Evolutionary conservation across 331 rosid species (phyloP).

Genomic region (Malus hybrid): DNA sequence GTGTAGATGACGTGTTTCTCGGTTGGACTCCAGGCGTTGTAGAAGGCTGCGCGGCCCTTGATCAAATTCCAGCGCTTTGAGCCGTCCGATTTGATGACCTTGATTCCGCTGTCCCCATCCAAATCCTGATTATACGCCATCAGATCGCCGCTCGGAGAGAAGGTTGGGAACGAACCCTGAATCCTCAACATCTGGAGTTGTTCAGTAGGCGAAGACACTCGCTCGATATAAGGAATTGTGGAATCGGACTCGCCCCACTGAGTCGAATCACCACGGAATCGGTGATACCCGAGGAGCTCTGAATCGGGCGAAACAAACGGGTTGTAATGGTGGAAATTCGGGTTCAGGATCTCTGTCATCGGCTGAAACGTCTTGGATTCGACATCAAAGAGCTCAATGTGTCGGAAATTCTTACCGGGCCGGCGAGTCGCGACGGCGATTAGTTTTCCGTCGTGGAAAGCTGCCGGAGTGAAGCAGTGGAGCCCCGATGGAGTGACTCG

Average conservation of each 20-base stretch:
- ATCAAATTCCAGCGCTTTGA: conserved; percentile 57
- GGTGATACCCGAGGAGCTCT: conserved; percentile 58
- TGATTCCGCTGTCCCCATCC: conserved; percentile 21
- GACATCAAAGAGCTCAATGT: conserved; percentile 53
- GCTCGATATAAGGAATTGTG: conserved; percentile 41
- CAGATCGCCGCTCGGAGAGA: conserved; percentile 48
- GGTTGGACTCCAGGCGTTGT: conserved; percentile 58
- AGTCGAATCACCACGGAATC: conserved; percentile 51
- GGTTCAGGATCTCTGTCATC: conserved; percentile 39
- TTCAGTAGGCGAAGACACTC: conserved; percentile 37
- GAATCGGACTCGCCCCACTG: conserved; percentile 54
- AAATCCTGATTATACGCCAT: conserved; percentile 46
- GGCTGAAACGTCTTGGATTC: conserved; percentile 30
- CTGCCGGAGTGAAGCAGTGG: conserved; percentile 82
- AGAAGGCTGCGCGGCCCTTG: conserved; percentile 45
- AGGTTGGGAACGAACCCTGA: conserved; percentile 57
- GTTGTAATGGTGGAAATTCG: conserved; percentile 63
- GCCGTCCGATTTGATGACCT: conserved; percentile 48
- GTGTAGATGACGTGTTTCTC: conserved; percentile 62
- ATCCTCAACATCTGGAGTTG: conserved; percentile 42
- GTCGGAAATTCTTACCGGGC: conserved; percentile 33
- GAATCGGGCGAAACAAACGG: conserved; percentile 70
- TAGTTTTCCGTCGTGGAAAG: conserved; percentile 47
- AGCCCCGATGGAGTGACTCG: conserved; percentile 67
- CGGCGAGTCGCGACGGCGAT: conserved; percentile 72